Base-by-base conservation (phyloP, 2,329 filamentous ascomycete genomes). In the Aspergillus aculeatus region DNA sequence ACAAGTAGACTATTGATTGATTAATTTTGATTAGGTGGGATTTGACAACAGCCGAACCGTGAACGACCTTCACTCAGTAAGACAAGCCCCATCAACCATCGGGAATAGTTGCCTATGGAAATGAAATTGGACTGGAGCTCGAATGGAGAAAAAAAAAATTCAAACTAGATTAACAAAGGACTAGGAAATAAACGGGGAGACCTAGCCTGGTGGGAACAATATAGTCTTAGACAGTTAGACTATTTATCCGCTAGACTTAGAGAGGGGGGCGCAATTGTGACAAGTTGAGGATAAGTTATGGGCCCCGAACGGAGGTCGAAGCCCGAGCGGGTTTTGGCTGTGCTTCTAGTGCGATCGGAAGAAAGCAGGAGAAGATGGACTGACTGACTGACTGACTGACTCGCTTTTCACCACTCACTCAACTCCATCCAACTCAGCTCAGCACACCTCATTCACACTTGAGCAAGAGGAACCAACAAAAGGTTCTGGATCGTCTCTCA, bases 301-400 rank as follows among this genome's bases (percentile, higher is more conserved):
- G 38, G 38, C 12, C 38, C 52, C 52, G 31, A 41, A 47, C 26
- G 44, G 53, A 16, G 14, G 11, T 54, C 38, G 21, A 47, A 54
- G 24, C 51, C 52, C 23, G 31, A 54, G 32, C 23, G 23, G 23
- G 23, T 4, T 23, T 23, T 38, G 52, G 52, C 7, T 24, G 38
- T 38, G 38, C 52, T 26, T 48, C 52, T 54, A 47, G 52, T 47
- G 52, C 19, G 24, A 48, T 52, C 50, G 21, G 31, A 19, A 52
- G 50, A n/a, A 31, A 16, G n/a, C 21, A 26, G 26, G 26, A 26
- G 16, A 32, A 14, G n/a, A 41, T 16, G 11, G 32, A 41, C 38
- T 9, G 38, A 41, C 38, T 5, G 32, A 35, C 11, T 35, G 32
- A 12, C 32, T 12, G 38, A n/a, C 4, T 16, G 32, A 41, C 38